Percentiles rank a stretch among this genome's conserved stretches.
phyloP scores from a whole-genome alignment of 768 basidiomycete species.

The Macrolepiota dolichaula region DNA sequence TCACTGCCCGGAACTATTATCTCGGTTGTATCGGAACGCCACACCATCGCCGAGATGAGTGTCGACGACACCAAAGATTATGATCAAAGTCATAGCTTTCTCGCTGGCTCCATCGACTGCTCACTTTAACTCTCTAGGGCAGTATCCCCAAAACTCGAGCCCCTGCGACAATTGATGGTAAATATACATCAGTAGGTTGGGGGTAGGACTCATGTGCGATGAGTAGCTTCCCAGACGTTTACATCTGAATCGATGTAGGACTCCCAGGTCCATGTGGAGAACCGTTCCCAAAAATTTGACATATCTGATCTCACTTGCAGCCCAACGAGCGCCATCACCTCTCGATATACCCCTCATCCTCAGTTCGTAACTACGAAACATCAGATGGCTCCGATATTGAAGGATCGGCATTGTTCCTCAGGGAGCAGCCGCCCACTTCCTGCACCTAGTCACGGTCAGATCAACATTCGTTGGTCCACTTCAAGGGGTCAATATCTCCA shows the following conservation, averaged over 20 bases:
- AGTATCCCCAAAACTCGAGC: slow-evolving; percentile 35
- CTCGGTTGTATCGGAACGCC: slow-evolving; percentile 39
- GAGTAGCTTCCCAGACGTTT: slow-evolving; percentile 25
- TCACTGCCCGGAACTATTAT: slow-evolving; percentile 44
- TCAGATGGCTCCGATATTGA: slow-evolving; percentile 31
- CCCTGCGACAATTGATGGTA: slow-evolving; percentile 37
- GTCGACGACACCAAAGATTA: slow-evolving; percentile 41
- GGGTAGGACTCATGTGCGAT: not conserved
- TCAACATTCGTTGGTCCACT: not conserved
- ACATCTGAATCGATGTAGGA: slow-evolving; percentile 24
- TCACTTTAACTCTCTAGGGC: slow-evolving; percentile 18
- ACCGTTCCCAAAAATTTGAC: slow-evolving; percentile 24
- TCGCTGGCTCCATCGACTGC: not conserved
- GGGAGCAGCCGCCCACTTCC: slow-evolving; percentile 9
- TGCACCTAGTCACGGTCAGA: not conserved
- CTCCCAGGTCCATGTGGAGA: slow-evolving; percentile 23
- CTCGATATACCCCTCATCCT: not conserved
- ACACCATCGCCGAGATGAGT: slow-evolving; percentile 39
- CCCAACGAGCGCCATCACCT: slow-evolving; percentile 26
- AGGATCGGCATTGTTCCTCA: slow-evolving; percentile 32
- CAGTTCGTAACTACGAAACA: not conserved
- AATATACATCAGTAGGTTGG: slow-evolving; percentile 31
- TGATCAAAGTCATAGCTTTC: slow-evolving; percentile 27
- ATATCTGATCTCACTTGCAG: slow-evolving; percentile 19
- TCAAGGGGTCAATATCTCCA: not conserved